Evolutionary conservation across 495 filamentous ascomycete genomes (phyloP), one percentile per base, ranked within the genome.

Genomic region (Schizothecium vesticola): DNA sequence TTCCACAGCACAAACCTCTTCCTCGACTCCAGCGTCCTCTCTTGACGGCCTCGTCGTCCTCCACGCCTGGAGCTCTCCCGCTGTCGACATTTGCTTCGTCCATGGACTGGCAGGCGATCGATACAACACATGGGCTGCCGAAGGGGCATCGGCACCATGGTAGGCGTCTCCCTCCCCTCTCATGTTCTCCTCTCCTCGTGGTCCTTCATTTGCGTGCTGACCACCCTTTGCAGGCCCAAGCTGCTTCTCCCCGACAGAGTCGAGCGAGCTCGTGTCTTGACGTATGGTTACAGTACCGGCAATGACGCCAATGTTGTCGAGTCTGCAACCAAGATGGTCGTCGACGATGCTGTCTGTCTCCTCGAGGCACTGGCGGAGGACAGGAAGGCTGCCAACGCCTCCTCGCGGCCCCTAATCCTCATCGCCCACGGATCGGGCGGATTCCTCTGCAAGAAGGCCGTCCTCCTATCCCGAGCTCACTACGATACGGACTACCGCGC

Each of bases 401-500:
- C 62, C 23, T 51, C 56, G 24, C 73, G 69, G 10, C 69, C 71
- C 24, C 66, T 77, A 21, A 72, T 77, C 29, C 72, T 77, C 21
- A 64, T 77, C 23, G 81, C 63, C 71, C 68, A 76, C 12, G 76
- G 73, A 33, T 80, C 85, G 57, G 69, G 66, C 26, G 80, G 82
- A 26, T 74, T 85, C 0, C 77, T 84, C 7, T 80, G 76, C 68
- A 72, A 83, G 60, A n/a, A 69, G 61, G 72, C 64, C 16, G 61
- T 69, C 59, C 56, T 72, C 23, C 43, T 64, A 3, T 67, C 68
- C 26, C 65, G 58, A 28, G 60, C 28, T 56, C 64, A 63, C n/a
- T 21, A 4, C 21, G 72, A 75, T 31, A 12, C 3, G 26, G 70
- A 76, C 69, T 71, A 78, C 0, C 64, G 64, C 23, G 59, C 29